Evolutionary conservation across 306 rosid genomes (phyloP), one percentile per base, ranked within the genome.

Genomic region (Myrica gale): DNA sequence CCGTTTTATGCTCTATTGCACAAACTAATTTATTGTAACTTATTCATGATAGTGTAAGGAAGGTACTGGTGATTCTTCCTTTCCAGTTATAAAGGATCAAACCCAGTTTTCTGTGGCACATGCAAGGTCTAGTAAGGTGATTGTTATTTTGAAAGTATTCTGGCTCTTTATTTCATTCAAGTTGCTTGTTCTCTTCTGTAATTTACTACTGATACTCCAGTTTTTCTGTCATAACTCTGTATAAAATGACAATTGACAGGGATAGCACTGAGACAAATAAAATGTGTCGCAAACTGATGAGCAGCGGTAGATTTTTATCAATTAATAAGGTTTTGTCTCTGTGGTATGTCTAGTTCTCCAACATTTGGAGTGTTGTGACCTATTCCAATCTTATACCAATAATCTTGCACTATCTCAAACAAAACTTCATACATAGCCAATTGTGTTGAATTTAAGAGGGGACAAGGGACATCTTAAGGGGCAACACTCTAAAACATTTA

Each of bases 91-190:
- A 61, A 96, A 90, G 82, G 99, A 96, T 88, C 99, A 78, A 81
- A 75, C 85, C 46, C 99, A 90, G 76, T 92, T 96, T 87, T 89
- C 97, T 73, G 97, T 92, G 79, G 73, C 92, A 9, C 97, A 95
- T 85, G 97, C 99, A 67, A 96, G 97, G 67, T 85, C 92, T 76
- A 95, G 89, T 82, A 95, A 95, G 97, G 99, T 95, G 84, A 69
- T 78, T 65, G 63, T 69, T 62, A 66, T 74, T 76, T 77, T 47
- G 44, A 56, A 75, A 60, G 60, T 13, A 45, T 50, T 10, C 56
- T 63, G 71, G 46, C 15, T 5, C 23, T 17, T 42, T 17, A 7
- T 42, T 11, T 3, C 42, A 42, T 65, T 65, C 50, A 65, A 65
- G 70, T 43, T 17, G 50, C 11, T 42, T 5, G 16, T 32, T 12